Evolutionary conservation across 345 rosid species (phyloP), one percentile per base, ranked within the genome.

Genomic region (Linum lewisii): DNA sequence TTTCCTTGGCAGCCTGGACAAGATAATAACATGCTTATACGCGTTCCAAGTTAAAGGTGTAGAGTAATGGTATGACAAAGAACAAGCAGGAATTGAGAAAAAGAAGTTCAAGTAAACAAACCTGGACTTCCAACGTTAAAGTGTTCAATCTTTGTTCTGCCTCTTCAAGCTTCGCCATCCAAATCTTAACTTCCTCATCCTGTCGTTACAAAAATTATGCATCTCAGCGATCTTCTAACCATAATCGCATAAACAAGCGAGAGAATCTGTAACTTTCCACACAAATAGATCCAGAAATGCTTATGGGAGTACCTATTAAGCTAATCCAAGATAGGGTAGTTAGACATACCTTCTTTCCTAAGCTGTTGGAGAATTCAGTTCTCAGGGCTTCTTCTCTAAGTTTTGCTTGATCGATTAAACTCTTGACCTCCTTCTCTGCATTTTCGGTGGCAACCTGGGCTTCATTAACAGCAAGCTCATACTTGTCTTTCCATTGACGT

Each of bases 401-500:
- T 20, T 44, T 66, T 53, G 59, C 45, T n/a, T 53, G 25, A 20
- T 59, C 42, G 54, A 63, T 57, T 57, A 29, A 62, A 50, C 64
- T 59, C 36, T 73, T 74, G 72, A 54, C 51, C 20, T 34, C 6
- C n/a, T 57, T 55, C n/a, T 59, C 58, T 61, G 65, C 76, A 54
- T 76, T 73, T 70, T 73, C 77, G 25, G 18, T 37, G 21, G 44
- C 55, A 45, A 21, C 68, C 47, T 45, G 56, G 57, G 50, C 63
- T 65, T 79, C 80, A 54, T 66, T 63, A 54, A 68, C 49, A 58
- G 45, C 63, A 61, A 47, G 63, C 38, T 75, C 78, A 53, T 75
- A 75, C 65, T 71, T 79, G 26, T 63, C 70, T 73, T 71, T 79
- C 80, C 78, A 73, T 52, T 69, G 77, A 34, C 55, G 59, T 51